Conservation (phyloP, 2,329 filamentous ascomycete species). For the Alternaria sp. region DNA sequence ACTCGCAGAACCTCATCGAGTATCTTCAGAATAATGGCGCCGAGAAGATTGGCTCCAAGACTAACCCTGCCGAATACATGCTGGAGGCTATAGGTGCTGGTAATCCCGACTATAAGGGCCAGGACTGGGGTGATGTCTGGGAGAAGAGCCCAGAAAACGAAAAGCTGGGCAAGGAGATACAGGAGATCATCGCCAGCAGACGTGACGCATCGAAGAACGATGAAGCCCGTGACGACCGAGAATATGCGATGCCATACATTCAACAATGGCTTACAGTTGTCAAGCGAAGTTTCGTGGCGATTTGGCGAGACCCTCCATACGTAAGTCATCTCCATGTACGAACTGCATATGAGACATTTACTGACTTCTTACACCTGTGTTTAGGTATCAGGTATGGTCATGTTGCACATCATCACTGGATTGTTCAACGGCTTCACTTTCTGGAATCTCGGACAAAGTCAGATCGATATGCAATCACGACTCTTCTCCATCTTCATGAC, state of each 20-base stretch:
- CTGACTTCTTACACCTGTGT: too few relatives aligned
- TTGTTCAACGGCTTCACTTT: conserved; percentile 62
- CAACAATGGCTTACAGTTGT: conserved; percentile 55
- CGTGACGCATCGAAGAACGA: conserved; percentile 42
- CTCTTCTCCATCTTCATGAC: conserved; percentile 82
- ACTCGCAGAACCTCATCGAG: conserved; percentile 52
- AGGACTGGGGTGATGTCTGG: conserved; percentile 59
- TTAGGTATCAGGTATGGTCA: conserved; percentile 47
- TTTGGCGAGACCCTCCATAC: conserved; percentile 74
- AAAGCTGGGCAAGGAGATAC: conserved; percentile 52
- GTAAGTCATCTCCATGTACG: conserved; percentile 49
- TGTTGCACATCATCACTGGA: conserved; percentile 61
- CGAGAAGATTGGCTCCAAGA: conserved; percentile 43
- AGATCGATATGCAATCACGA: conserved; percentile 62
- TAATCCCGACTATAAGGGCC: conserved; percentile 54
- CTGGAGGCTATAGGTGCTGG: conserved; percentile 58
- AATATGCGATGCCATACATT: conserved; percentile 56
- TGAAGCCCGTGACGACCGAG: conserved; percentile 53
- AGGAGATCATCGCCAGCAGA: conserved; percentile 51
- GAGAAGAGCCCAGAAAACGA: conserved; percentile 52
- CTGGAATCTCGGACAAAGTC: conserved; percentile 56
- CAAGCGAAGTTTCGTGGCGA: conserved; percentile 63
- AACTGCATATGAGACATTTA: too few relatives aligned
- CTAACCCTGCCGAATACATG: conserved; percentile 65
- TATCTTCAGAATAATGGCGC: conserved; percentile 66